A percentile compares a stretch with the other conserved stretches of the same genome.
Evolutionary conservation across 257 asterid species (phyloP).

Genomic region (Craterostigma plantagineum): DNA sequence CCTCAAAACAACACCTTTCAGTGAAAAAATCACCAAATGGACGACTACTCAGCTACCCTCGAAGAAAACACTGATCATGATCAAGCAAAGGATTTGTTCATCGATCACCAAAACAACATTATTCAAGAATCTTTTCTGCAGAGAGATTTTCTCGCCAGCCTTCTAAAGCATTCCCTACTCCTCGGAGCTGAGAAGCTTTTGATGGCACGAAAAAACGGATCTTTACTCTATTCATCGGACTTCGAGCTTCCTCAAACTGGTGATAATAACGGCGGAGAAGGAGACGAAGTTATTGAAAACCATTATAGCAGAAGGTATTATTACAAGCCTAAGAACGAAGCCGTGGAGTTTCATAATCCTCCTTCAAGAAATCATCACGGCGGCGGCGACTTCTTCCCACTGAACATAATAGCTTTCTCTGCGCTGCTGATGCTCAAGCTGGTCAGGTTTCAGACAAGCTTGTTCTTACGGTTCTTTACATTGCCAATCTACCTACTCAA

Average conservation of each 20-base stretch:
- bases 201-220: slow-evolving; percentile 16
- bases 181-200: slow-evolving; percentile 34
- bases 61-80: too few relatives aligned
- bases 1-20: too few relatives aligned
- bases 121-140: too few relatives aligned
- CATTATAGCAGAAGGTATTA: background rate
- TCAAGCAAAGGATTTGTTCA: too few relatives aligned
- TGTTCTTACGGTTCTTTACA: slow-evolving; percentile 18
- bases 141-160: slow-evolving; percentile 8
- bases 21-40: too few relatives aligned
- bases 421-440: slow-evolving; percentile 16
- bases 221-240: slow-evolving; percentile 1
- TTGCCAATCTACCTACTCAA: slow-evolving; percentile 21
- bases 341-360: background rate
- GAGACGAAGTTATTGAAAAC: too few relatives aligned
- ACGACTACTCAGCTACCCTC: too few relatives aligned
- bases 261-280: background rate
- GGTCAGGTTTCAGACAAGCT: slow-evolving; percentile 21
- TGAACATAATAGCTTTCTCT: slow-evolving; percentile 13
- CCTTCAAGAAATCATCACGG: background rate
- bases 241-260: slow-evolving; percentile 3
- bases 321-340: slow-evolving; percentile 4
- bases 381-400: background rate
- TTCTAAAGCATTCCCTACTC: slow-evolving; percentile 14
- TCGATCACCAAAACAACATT: too few relatives aligned